Percentiles rank a stretch among this genome's conserved stretches.
Conservation (phyloP, 2,329 filamentous ascomycete genomes). For the Paecilomyces sp. region DNA sequence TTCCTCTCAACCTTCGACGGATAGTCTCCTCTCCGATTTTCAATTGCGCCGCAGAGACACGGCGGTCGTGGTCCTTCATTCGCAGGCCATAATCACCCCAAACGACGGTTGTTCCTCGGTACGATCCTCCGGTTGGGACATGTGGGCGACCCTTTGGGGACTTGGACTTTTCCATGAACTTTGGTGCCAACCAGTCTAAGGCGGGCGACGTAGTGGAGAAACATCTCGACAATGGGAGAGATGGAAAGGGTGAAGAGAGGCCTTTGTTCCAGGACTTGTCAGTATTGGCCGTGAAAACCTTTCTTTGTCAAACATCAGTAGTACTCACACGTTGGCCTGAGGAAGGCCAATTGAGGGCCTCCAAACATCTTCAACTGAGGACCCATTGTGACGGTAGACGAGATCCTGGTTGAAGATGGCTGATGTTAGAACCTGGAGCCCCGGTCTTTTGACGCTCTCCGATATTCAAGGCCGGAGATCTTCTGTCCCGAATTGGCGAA, state of each 20-base stretch:
- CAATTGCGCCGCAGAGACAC: conserved; percentile 78
- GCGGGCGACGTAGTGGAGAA: conserved; percentile 64
- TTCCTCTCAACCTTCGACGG: conserved; percentile 75
- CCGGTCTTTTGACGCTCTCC: background rate
- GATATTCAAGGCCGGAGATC: background rate
- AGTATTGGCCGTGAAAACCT: conserved; percentile 8
- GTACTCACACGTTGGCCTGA: conserved; percentile 27
- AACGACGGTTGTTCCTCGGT: conserved; percentile 86
- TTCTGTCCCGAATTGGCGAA: conserved; percentile 10
- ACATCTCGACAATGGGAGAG: conserved; percentile 45
- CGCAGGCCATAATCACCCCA: conserved; percentile 96
- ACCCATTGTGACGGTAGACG: conserved; percentile 17
- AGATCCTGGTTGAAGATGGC: background rate
- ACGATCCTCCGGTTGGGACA: conserved; percentile 83
- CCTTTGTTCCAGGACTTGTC: conserved; percentile 11
- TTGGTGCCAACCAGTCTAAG: conserved; percentile 75
- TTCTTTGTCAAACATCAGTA: background rate
- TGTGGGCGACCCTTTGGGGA: conserved; percentile 80
- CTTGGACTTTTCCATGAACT: conserved; percentile 73
- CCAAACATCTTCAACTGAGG: conserved; percentile 28
- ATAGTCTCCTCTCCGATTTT: conserved; percentile 93
- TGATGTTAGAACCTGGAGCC: background rate
- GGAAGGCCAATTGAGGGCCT: conserved; percentile 25
- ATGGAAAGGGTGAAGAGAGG: conserved; percentile 14
- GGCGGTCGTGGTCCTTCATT: conserved; percentile 86